Base-by-base conservation (phyloP, 306 rosid species). In the Luffa acutangula region DNA sequence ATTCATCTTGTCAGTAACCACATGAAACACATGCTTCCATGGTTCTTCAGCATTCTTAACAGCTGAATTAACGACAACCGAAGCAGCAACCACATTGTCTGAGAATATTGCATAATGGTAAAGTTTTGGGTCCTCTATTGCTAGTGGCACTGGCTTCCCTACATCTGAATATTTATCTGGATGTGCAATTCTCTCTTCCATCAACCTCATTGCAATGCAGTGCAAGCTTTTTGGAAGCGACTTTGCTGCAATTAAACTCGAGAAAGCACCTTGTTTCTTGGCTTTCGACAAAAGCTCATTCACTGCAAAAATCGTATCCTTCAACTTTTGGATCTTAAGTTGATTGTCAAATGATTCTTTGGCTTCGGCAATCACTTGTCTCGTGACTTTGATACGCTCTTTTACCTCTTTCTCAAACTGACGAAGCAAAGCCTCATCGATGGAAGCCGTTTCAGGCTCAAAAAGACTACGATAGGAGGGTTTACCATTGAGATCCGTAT, bases 221-320 rank as follows among this genome's bases (percentile, higher is more conserved):
- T 73, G 77, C 77, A 73, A 48, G 45, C 77, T 73, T 73, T 73
- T 73, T 2, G 77, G 77, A 73, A 73, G 77, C 5, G 77, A 73
- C 25, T 94, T 94, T 2, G 98, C 98, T 0, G 98, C 98, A 42
- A 94, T 92, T 84, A 92, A 85, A 78, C 96, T 94, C 0, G 97
- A 92, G 88, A 94, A 94, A 81, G 98, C 97, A 8, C 98, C 97
- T 81, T 94, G 97, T 90, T 92, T 94, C 90, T 94, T 94, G 0
- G 96, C 96, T 85, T 90, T 92, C 2, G 94, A 89, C 79, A 94
- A 66, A 67, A 89, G 91, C 86, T 94, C 98, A 72, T 94, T 94
- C 84, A 90, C 93, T 3, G 91, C 88, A 36, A 94, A 94, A 84
- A 94, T 94, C 0, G 96, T 94, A 45, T 94, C 98, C 90, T 94